phyloP scores from a whole-genome alignment of 352 stramenopile species.

The Blastocystis sp. region DNA sequence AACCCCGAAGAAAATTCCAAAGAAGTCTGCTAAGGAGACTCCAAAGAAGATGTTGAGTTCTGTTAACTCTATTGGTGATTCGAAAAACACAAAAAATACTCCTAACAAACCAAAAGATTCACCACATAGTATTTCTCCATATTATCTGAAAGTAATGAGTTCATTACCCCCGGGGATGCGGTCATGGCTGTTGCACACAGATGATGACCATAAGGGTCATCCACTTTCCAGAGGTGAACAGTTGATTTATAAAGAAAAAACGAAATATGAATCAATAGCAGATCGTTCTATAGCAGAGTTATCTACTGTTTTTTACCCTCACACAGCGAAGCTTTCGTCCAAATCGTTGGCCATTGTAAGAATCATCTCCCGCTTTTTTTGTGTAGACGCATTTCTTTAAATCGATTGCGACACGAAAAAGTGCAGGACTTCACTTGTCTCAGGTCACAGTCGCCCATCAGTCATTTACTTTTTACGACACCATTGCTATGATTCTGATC shows the following conservation, averaged over 20 bases:
- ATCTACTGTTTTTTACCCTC: too few relatives aligned
- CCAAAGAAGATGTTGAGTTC: neutral
- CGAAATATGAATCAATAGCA: too few relatives aligned
- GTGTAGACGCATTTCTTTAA: neutral
- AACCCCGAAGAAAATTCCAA: neutral
- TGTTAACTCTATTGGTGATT: neutral
- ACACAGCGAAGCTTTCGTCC: neutral
- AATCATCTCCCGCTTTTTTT: neutral
- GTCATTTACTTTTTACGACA: neutral
- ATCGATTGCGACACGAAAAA: neutral
- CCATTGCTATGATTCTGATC: neutral
- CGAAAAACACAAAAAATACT: neutral
- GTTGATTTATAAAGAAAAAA: too few relatives aligned
- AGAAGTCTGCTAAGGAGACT: neutral
- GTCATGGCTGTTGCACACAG: too few relatives aligned
- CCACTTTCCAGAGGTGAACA: too few relatives aligned
- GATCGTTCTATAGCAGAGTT: too few relatives aligned
- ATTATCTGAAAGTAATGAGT: neutral
- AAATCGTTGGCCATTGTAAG: neutral
- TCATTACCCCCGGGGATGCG: too few relatives aligned
- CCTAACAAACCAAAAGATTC: neutral
- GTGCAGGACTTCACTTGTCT: neutral
- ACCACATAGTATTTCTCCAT: neutral
- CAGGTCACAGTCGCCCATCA: neutral
- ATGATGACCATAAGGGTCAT: too few relatives aligned